Base-by-base conservation (phyloP, 192 early-diverging fungal genomes). In the Spinellus fusiger region DNA sequence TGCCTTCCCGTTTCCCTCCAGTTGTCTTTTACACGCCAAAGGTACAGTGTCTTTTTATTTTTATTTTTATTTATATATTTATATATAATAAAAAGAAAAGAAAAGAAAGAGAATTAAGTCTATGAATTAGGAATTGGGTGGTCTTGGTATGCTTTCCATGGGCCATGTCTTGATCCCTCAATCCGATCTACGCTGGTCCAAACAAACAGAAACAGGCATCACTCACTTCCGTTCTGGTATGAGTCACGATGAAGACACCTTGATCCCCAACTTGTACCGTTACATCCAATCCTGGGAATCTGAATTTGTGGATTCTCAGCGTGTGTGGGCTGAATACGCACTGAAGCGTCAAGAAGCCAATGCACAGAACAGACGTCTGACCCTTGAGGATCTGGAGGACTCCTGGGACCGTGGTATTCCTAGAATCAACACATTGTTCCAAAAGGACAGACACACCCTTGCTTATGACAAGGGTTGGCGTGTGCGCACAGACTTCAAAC, bases 391-490 rank as follows among this genome's bases (percentile, higher is more conserved):
- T 78, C 75, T 99, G 33, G 96, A 99, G 69, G 96, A 99, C 69
- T 89, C 87, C 10, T 99, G 96, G 96, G 96, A 99, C 71, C 85
- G 96, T 49, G 96, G 96, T 74, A 90, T 99, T 72, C 96, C 96
- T 16, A 84, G 96, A 58, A 96, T 99, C 78, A 96, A 96, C 77
- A 99, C 95, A 56, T 77, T 99, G 67, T 99, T 99, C 84, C 91
- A 92, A 49, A 96, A 95, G 79, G 96, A 99, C 73, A 76, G 96
- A n/a, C 94, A 97, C 66, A 99, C 96, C 7, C 79, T 99, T 49
- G 96, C 96, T 27, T 99, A 97, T 70, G 96, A 99, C 71, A 97
- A 96, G 81, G 96, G 96, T 38, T 99, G 96, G 96, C 87, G 96
- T 63, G 83, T 99, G 22, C 81, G 96, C 54, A 92, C 92, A 22